These are phyloP conservation scores for Candida koratica DNA, from an alignment of 805 yeast species.

Conservation along the genomic window DNA sequence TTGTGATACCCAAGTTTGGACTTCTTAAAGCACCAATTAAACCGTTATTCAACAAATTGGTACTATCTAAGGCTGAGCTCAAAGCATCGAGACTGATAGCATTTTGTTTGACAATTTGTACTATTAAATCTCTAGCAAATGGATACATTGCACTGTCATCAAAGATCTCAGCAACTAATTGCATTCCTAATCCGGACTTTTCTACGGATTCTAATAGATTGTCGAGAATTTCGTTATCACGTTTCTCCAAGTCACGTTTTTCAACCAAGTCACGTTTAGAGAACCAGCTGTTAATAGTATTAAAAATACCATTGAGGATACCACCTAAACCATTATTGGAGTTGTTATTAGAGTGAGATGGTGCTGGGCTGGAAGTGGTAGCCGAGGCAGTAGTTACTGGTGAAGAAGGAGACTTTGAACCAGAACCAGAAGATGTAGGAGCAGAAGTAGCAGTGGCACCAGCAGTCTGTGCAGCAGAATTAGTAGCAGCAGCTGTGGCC, in stretches of 20 bases:
- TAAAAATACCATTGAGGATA: slow-evolving; percentile 8
- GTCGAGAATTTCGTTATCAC: slow-evolving; percentile 18
- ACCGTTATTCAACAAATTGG: slow-evolving; percentile 18
- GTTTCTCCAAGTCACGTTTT: slow-evolving; percentile 5
- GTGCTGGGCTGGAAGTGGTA: slow-evolving; percentile 6
- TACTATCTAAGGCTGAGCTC: slow-evolving; percentile 15
- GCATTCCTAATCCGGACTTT: slow-evolving; percentile 27
- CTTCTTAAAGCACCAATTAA: slow-evolving; percentile 15
- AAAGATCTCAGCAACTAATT: slow-evolving; percentile 22
- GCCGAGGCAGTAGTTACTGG: slow-evolving; percentile 7
- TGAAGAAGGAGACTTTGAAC: slow-evolving; percentile 7
- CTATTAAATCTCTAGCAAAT: slow-evolving; percentile 24
- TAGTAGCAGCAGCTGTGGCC: slow-evolving; percentile 15
- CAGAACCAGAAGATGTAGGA: slow-evolving; percentile 7
- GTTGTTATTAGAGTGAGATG: slow-evolving; percentile 7
- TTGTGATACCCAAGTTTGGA: slow-evolving; percentile 17
- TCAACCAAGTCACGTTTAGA: slow-evolving; percentile 14
- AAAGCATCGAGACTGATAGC: slow-evolving; percentile 18
- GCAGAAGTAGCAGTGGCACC: slow-evolving; percentile 8
- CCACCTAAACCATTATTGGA: no score
- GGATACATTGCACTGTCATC: slow-evolving; percentile 20
- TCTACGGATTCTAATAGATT: slow-evolving; percentile 26
- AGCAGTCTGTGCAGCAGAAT: slow-evolving; percentile 4
- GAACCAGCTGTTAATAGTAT: slow-evolving; percentile 14
- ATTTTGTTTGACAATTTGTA: slow-evolving; percentile 19